Evolutionary conservation across 495 filamentous ascomycete genomes (phyloP).

Genomic region (Oleoguttula mirabilis): DNA sequence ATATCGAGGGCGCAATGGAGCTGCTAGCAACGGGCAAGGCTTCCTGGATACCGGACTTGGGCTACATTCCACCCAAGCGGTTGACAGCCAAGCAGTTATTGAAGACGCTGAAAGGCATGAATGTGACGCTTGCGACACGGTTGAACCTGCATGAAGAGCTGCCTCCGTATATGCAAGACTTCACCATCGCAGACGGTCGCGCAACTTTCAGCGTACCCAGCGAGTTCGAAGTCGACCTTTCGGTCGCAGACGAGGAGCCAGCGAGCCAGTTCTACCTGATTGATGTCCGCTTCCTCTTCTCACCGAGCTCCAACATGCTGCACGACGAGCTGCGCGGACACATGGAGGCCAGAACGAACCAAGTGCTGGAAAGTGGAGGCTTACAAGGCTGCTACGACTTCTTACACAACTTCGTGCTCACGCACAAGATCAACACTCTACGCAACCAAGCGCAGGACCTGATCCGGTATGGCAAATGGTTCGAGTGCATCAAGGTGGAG

Average conservation of each 20-base stretch:
- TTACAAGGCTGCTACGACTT: conserved; percentile 68
- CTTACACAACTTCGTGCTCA: conserved; percentile 73
- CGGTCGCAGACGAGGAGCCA: conserved; percentile 68
- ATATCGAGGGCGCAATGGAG: conserved; percentile 78
- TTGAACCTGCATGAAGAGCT: conserved; percentile 65
- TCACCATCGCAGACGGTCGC: conserved; percentile 61
- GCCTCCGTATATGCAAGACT: conserved; percentile 59
- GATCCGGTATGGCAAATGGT: conserved; percentile 51
- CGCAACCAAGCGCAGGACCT: conserved; percentile 63
- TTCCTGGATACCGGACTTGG: conserved; percentile 64
- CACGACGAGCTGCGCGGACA: conserved; percentile 44
- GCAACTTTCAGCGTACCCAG: conserved; percentile 71
- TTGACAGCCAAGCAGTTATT: conserved; percentile 53
- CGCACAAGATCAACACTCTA: conserved; percentile 73
- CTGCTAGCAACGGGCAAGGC: conserved; percentile 65
- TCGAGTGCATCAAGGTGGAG: conserved; percentile 60
- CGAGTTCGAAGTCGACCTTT: conserved; percentile 90
- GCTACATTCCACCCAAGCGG: conserved; percentile 64
- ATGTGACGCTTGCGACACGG: conserved; percentile 68
- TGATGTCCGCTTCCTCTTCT: conserved; percentile 75
- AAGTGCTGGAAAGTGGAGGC: conserved; percentile 49
- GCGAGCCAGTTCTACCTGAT: conserved; percentile 81
- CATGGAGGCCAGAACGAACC: conserved; percentile 61
- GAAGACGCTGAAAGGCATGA: conserved; percentile 62
- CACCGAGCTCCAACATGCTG: conserved; percentile 50